phyloP scores from a whole-genome alignment of 768 basidiomycete genomes.

The Hericium coralloides region DNA sequence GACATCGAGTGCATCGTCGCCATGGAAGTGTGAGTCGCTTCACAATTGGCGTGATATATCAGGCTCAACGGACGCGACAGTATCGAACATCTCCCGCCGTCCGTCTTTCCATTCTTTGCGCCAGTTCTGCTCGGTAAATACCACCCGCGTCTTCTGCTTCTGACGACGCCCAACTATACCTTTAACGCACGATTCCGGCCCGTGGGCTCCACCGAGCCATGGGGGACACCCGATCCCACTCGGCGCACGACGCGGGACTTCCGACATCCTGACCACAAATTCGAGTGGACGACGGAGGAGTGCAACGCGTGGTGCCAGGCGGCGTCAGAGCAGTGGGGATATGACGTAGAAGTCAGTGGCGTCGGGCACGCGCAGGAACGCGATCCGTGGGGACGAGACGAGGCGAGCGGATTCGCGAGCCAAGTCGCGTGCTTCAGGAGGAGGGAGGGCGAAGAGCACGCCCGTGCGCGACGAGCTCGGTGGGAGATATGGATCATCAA shows the following conservation, averaged over 20 bases:
- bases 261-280: slow-evolving; percentile 79
- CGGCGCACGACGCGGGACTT: slow-evolving; percentile 65
- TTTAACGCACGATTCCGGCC: slow-evolving; percentile 72
- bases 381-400: slow-evolving; percentile 71
- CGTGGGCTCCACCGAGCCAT: slow-evolving; percentile 30
- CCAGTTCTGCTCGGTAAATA: slow-evolving; percentile 72
- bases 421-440: slow-evolving; percentile 58
- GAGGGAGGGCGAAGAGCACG: slow-evolving; percentile 26
- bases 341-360: slow-evolving; percentile 47
- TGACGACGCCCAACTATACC: slow-evolving; percentile 82
- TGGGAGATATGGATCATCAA: slow-evolving; percentile 19
- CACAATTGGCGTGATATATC: background rate
- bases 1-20: slow-evolving; percentile 64
- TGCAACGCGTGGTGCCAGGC: slow-evolving; percentile 54
- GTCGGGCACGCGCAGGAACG: slow-evolving; percentile 50
- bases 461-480: slow-evolving; percentile 17
- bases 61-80: slow-evolving; percentile 28
- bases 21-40: slow-evolving; percentile 64
- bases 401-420: slow-evolving; percentile 53
- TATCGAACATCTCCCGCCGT: slow-evolving; percentile 67
- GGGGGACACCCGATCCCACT: slow-evolving; percentile 68
- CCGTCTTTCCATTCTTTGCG: slow-evolving; percentile 52
- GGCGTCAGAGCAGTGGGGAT: slow-evolving; percentile 61
- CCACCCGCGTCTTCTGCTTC: slow-evolving; percentile 58
- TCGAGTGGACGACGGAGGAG: slow-evolving; percentile 80